Conservation (phyloP, 495 filamentous ascomycete species). For the Astrothelium macrocarpum region DNA sequence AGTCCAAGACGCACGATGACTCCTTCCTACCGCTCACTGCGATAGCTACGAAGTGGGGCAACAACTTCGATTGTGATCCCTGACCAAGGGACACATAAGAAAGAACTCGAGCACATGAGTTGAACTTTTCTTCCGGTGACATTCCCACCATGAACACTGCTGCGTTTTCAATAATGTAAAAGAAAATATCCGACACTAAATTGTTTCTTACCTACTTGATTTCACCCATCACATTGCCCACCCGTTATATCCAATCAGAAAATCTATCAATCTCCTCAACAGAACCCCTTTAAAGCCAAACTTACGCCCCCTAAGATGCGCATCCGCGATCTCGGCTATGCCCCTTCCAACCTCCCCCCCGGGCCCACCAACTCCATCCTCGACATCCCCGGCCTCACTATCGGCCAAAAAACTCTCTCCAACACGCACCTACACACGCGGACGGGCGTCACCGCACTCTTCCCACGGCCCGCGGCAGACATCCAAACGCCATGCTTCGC, state of each 20-base stretch:
- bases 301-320: slow-evolving; percentile 12
- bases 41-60: background rate
- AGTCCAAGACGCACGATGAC: background rate
- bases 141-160: no score
- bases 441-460: slow-evolving; percentile 44
- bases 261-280: background rate
- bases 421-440: slow-evolving; percentile 32
- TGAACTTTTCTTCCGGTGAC: no score
- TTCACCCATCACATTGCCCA: no score
- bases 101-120: no score
- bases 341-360: slow-evolving; percentile 33
- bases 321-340: slow-evolving; percentile 32
- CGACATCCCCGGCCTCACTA: slow-evolving; percentile 41
- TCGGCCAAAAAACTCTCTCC: slow-evolving; percentile 38
- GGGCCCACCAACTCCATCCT: slow-evolving; percentile 42
- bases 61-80: background rate
- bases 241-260: background rate
- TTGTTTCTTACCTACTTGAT: no score
- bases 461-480: slow-evolving; percentile 38
- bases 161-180: no score
- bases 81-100: background rate
- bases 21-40: background rate
- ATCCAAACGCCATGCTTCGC: slow-evolving; percentile 41
- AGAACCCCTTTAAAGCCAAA: background rate
- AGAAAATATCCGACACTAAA: no score